These are phyloP conservation scores for Casaregolazyma lundiana DNA, from an alignment of 1,139 yeast species.

Conservation along the genomic window DNA sequence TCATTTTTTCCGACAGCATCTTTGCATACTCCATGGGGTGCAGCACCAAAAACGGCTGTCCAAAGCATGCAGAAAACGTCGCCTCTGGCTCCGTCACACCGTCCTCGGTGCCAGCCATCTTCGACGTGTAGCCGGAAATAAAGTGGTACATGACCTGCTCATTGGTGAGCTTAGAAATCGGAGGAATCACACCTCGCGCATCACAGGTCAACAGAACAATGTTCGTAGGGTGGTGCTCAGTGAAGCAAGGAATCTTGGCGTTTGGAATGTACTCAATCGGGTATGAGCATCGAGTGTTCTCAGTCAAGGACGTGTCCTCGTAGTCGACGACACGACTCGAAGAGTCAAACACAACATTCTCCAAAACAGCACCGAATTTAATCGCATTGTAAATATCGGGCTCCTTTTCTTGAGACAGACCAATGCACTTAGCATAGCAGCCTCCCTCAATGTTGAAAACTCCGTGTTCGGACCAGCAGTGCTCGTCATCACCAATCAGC, in stretches of 20 bases:
- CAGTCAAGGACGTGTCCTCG: constrained; percentile 76
- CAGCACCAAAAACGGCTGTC: constrained; percentile 96
- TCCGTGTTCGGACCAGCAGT: constrained; percentile 98
- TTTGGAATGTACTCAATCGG: constrained; percentile 97
- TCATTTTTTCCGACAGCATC: constrained; percentile 91
- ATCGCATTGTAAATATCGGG: constrained; percentile 97
- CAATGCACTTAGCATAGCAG: constrained; percentile 97
- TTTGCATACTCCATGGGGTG: constrained; percentile 98
- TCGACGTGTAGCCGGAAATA: constrained; percentile 96
- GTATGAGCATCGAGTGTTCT: constrained; percentile 95
- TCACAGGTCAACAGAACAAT: constrained; percentile 93
- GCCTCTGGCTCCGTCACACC: constrained; percentile 99
- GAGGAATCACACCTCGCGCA: constrained; percentile 97
- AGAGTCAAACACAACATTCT: constrained; percentile 87
- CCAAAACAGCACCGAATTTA: constrained; percentile 89
- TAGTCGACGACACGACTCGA: constrained; percentile 79
- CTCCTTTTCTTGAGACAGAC: constrained; percentile 85
- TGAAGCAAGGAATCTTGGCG: constrained; percentile 91
- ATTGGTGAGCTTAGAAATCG: constrained; percentile 88
- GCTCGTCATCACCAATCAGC: constrained; percentile 98
- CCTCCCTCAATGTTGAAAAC: constrained; percentile 99
- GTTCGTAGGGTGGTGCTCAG: constrained; percentile 87
- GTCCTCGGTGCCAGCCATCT: constrained; percentile 99
- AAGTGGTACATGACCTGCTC: constrained; percentile 99
- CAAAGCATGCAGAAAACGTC: constrained; percentile 97